phyloP scores from a whole-genome alignment of 495 filamentous ascomycete species.

The Pyrenula massariospora region DNA sequence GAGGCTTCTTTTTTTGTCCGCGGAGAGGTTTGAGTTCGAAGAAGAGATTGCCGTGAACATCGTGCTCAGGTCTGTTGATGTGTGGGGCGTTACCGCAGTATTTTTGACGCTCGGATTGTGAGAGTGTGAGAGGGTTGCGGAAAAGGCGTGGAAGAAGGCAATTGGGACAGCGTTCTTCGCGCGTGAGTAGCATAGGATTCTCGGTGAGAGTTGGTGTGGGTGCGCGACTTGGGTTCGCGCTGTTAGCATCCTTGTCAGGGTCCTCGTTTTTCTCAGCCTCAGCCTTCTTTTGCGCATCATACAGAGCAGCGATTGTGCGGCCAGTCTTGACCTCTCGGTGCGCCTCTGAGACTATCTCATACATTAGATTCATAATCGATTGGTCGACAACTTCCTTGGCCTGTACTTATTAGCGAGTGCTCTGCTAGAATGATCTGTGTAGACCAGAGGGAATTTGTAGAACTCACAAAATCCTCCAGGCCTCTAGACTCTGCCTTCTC shows the following conservation, averaged over 20 bases:
- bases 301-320: background rate
- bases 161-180: conserved; percentile 44
- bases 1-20: conserved; percentile 33
- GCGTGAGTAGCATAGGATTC: conserved; percentile 61
- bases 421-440: background rate
- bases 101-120: conserved; percentile 6
- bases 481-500: background rate
- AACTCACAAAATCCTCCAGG: background rate
- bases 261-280: background rate
- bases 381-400: background rate
- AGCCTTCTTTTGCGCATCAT: background rate
- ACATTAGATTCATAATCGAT: background rate
- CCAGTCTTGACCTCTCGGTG: background rate
- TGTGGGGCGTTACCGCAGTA: conserved; percentile 73
- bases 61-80: conserved; percentile 59
- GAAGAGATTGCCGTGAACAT: conserved; percentile 76
- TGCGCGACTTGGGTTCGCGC: background rate
- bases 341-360: background rate
- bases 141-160: conserved; percentile 28
- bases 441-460: background rate
- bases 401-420: background rate
- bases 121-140: conserved; percentile 11
- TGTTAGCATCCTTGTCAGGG: background rate
- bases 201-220: background rate
- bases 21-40: conserved; percentile 14